phyloP scores from a whole-genome alignment of 441 rosid genomes.

The Lepidium campestre region DNA sequence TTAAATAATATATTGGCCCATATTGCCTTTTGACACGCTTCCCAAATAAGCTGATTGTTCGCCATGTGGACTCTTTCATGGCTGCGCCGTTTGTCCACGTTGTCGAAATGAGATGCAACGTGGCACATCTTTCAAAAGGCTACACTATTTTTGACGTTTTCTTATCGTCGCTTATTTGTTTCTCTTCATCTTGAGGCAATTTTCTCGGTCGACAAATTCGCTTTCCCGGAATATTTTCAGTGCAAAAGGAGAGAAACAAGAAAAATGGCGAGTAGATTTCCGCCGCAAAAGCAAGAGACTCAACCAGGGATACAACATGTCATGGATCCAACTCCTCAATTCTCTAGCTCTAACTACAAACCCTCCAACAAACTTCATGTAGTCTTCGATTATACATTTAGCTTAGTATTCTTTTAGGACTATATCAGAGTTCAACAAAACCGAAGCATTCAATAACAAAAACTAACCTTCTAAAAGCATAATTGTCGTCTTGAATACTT shows the following conservation, averaged over 20 bases:
- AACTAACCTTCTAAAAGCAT: neutral
- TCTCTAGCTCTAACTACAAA: conserved; percentile 38
- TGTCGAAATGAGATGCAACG: conserved; percentile 10
- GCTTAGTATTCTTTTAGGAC: too few relatives aligned
- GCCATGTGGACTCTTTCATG: conserved; percentile 13
- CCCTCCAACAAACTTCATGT: conserved; percentile 67
- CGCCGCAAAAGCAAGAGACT: conserved; percentile 53
- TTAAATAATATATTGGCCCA: too few relatives aligned
- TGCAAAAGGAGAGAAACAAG: neutral
- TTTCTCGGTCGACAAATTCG: conserved; percentile 4
- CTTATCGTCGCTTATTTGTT: neutral
- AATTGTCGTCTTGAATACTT: neutral
- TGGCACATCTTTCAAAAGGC: conserved; percentile 3
- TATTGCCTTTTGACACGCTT: too few relatives aligned
- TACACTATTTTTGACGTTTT: neutral
- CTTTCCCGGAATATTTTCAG: conserved; percentile 10
- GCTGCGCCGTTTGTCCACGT: conserved; percentile 5
- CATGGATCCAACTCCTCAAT: conserved; percentile 75
- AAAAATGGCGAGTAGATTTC: conserved; percentile 60
- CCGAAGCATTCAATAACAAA: too few relatives aligned
- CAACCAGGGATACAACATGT: conserved; percentile 67
- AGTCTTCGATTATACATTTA: too few relatives aligned
- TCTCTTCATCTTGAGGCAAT: neutral
- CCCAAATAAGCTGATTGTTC: neutral
- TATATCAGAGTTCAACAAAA: neutral